These are phyloP conservation scores for Ceriops tagal DNA, from an alignment of 345 rosid species.

Conservation along the genomic window DNA sequence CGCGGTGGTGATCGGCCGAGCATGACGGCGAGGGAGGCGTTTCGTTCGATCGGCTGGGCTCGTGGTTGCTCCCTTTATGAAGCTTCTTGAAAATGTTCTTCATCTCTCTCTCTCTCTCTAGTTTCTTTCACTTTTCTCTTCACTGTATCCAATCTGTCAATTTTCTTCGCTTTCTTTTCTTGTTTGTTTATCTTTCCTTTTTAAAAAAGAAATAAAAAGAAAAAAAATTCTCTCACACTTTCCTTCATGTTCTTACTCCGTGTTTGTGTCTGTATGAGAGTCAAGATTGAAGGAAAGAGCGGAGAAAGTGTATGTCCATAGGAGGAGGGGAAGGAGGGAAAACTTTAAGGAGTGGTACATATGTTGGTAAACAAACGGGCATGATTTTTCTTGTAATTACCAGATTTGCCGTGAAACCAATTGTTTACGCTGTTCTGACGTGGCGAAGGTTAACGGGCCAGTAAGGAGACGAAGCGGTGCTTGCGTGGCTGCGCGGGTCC, in stretches of 20 bases:
- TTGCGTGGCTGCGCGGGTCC: neutral
- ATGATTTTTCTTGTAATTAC: constrained; percentile 2
- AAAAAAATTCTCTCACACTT: neutral
- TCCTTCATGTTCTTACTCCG: neutral
- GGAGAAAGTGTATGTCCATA: neutral
- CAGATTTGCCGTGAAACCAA: neutral
- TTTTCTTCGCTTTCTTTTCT: neutral
- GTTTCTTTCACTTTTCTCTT: neutral
- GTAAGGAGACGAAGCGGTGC: neutral
- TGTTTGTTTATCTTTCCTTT: neutral
- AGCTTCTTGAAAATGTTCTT: constrained; percentile 94
- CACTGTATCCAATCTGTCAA: too few species aligned
- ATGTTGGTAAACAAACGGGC: constrained; percentile 1
- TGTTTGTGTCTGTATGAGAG: constrained; percentile 1
- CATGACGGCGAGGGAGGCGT: constrained; percentile 36
- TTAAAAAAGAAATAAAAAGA: neutral
- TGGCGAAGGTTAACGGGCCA: neutral
- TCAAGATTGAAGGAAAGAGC: neutral
- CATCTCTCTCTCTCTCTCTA: constrained; percentile 35
- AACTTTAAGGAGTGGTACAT: constrained; percentile 19
- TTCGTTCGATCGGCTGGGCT: constrained; percentile 69
- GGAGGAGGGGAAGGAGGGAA: constrained; percentile 28
- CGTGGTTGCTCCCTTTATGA: constrained; percentile 69
- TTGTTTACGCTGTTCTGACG: neutral
- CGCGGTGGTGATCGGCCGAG: constrained; percentile 49